phyloP scores from a whole-genome alignment of 228 moss, liverwort and hornwort genomes.

The Sphagnum fallax region DNA sequence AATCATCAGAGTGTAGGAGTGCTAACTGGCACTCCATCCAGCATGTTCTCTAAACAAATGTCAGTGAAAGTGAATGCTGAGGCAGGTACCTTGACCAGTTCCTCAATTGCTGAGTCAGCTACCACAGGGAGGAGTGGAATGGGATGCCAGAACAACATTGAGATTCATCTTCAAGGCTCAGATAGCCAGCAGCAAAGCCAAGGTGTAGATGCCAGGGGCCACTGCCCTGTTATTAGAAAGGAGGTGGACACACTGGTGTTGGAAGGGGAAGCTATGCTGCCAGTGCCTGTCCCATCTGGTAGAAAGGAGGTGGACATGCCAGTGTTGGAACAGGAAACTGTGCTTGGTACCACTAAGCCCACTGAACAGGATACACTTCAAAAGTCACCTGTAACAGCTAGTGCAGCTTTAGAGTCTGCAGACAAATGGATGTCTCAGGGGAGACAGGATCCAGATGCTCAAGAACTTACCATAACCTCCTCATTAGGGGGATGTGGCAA shows the following conservation, averaged over 20 bases:
- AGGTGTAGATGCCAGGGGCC: slow-evolving; percentile 45
- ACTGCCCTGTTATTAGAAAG: slow-evolving; percentile 40
- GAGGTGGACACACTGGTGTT: slow-evolving; percentile 19
- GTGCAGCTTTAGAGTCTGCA: slow-evolving; percentile 16
- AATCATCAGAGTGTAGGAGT: slow-evolving; percentile 44
- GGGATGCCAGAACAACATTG: slow-evolving; percentile 22
- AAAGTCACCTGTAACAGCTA: slow-evolving; percentile 29
- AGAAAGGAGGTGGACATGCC: slow-evolving; percentile 26
- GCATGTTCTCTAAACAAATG: slow-evolving; percentile 27
- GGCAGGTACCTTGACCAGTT: slow-evolving; percentile 49
- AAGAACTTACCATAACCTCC: slow-evolving; percentile 73
- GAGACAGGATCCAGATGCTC: slow-evolving; percentile 39
- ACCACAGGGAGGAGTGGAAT: slow-evolving; percentile 30
- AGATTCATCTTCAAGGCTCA: slow-evolving; percentile 15
- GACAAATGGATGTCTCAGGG: slow-evolving; percentile 35
- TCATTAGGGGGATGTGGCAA: slow-evolving; percentile 78
- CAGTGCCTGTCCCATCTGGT: slow-evolving; percentile 13
- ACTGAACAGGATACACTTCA: slow-evolving; percentile 36
- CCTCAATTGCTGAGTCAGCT: slow-evolving; percentile 70
- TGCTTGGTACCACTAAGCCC: slow-evolving; percentile 22
- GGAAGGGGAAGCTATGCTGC: slow-evolving; percentile 16
- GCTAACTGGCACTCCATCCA: slow-evolving; percentile 7
- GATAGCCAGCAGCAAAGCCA: slow-evolving; percentile 37
- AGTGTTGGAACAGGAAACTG: slow-evolving; percentile 17
- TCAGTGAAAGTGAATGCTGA: slow-evolving; percentile 27